Evolutionary conservation across 148 eudicot species (phyloP), one percentile per base, ranked within the genome.

Genomic region (Silene conica): DNA sequence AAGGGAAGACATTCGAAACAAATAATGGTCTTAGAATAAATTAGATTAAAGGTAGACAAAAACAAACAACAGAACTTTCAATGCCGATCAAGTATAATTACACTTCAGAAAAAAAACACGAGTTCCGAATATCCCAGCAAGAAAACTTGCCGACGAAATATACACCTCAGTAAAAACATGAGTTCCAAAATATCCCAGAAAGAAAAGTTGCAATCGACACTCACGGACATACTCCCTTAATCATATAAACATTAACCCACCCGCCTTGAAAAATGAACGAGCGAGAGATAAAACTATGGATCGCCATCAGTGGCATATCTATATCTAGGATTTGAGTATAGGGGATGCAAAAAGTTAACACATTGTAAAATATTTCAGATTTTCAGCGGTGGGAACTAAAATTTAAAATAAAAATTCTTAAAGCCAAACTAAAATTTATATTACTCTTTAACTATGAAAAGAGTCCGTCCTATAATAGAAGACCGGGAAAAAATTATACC

Each of bases 1-100:
- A 50, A 7, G 59, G 73, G 38, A 69, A 63, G 41, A 54, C 61
- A 18, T 54, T 74, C 48, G 60, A 59, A 31, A 65, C 34, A 75
- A 66, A 52, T 5, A 23, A 67, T 72, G 68, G 45, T 20, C 9
- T 66, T 55, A 10, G 6, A 19, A 43, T 10, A 2, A 3, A 25
- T 63, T 74, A 19, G 67, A 14, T 63, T 15, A 5, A 14, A 64
- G 72, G 15, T 75, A 25, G 38, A 18, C 14, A 43, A 21, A 20
- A n/a, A 41, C 23, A 69, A 19, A 8, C 41, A 19, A 8, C 41
- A 38, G 8, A 38, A 38, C 16, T 31, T 56, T 18, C 22, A 76
- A 19, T 18, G 1, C 25, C 28, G 0, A 68, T 20, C 0, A 46
- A 20, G 8, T 68, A 63, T 6, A 70, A 77, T 41, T 18, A 52